Evolutionary conservation across 176 grass and related monocot species (phyloP).

Genomic region (Oryza officinalis): DNA sequence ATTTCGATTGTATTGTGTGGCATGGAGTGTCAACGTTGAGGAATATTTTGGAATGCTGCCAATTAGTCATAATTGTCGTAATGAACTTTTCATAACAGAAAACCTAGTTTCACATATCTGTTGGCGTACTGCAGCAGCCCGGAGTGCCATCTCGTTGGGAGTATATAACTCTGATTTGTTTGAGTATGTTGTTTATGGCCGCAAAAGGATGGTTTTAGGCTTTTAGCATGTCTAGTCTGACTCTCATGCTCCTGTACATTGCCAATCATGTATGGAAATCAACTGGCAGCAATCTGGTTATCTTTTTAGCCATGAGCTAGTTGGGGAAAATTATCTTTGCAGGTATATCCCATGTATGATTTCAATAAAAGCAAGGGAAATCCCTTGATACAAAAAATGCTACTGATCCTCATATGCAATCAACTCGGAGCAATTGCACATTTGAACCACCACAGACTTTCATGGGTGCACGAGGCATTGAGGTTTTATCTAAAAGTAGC

Average conservation of each 20-base stretch:
- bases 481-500: not conserved
- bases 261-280: not conserved
- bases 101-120: not conserved
- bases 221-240: not conserved
- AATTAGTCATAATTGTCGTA: conserved; percentile 17
- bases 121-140: not conserved
- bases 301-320: not conserved
- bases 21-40: conserved; percentile 31
- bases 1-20: conserved; percentile 47
- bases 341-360: not conserved
- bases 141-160: not conserved
- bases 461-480: not conserved
- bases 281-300: not conserved
- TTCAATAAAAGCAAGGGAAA: too few species aligned
- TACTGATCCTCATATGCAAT: too few species aligned
- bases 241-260: not conserved
- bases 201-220: not conserved
- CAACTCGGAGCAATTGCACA: too few species aligned
- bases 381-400: too few species aligned
- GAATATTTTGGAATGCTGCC: conserved; percentile 46
- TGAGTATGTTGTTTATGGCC: not conserved
- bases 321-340: not conserved
- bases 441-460: too few species aligned
- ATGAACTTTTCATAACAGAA: conserved; percentile 32
- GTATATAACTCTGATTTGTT: not conserved